These are phyloP conservation scores for Mesotaenium endlicherianum DNA, from an alignment of 139 green algal genomes.

Conservation along the genomic window DNA sequence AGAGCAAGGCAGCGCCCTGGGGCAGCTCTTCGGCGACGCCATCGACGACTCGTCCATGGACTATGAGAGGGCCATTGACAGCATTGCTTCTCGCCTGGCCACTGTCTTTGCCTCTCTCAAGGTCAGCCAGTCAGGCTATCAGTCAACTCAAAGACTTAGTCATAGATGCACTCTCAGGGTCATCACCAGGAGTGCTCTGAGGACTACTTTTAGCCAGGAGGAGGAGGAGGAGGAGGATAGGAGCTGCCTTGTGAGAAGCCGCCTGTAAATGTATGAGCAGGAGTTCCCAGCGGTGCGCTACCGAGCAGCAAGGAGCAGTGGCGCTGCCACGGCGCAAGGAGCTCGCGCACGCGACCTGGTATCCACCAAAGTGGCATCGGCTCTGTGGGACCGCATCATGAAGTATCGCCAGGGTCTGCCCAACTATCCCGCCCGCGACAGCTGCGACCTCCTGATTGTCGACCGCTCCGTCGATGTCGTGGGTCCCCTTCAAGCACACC, in stretches of 20 bases:
- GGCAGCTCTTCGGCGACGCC: constrained; percentile 30
- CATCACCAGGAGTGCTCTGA: too few species aligned
- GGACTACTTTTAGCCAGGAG: too few species aligned
- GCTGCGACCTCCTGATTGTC: constrained; percentile 84
- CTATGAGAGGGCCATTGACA: constrained; percentile 30
- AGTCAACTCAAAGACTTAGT: too few species aligned
- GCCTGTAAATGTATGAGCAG: too few species aligned
- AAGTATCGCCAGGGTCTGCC: constrained; percentile 34
- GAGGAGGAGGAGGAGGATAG: too few species aligned
- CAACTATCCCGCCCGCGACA: constrained; percentile 33
- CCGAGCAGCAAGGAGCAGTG: constrained; percentile 4
- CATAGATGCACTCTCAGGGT: too few species aligned
- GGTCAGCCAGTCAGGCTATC: too few species aligned
- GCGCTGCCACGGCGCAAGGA: not conserved
- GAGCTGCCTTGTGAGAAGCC: too few species aligned
- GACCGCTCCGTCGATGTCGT: constrained; percentile 66
- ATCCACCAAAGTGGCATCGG: constrained; percentile 29
- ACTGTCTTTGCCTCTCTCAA: constrained; percentile 50
- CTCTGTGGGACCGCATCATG: constrained; percentile 31
- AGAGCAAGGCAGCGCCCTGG: constrained; percentile 53
- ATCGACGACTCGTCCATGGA: not conserved
- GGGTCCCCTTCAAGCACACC: too few species aligned
- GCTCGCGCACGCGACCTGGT: constrained; percentile 19
- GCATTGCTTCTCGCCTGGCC: constrained; percentile 36
- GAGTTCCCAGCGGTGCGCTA: constrained; percentile 51